Evolutionary conservation across 257 asterid genomes (phyloP).

Genomic region (Schizonepeta tenuifolia): DNA sequence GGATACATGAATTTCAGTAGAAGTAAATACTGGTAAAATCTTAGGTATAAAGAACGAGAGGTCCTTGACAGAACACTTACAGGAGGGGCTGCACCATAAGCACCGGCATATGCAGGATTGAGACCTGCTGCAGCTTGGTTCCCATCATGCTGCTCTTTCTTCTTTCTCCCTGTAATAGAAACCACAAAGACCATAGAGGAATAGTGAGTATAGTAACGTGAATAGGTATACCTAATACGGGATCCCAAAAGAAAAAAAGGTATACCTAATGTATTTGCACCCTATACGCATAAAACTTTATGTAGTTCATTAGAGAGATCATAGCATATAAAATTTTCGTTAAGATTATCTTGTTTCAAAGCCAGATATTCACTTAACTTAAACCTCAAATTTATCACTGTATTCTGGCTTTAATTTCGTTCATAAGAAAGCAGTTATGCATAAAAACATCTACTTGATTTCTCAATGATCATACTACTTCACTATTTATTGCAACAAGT

Average conservation of each 20-base stretch:
- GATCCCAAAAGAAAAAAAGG: too few relatives aligned
- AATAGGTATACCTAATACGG: not conserved
- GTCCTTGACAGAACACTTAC: slow-evolving; percentile 57
- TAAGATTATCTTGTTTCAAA: not conserved
- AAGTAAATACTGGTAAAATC: slow-evolving; percentile 13
- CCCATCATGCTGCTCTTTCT: slow-evolving; percentile 83
- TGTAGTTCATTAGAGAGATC: not conserved
- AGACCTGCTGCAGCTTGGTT: slow-evolving; percentile 68
- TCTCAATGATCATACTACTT: not conserved
- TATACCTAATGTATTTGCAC: not conserved
- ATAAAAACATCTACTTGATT: not conserved
- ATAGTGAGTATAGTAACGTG: slow-evolving; percentile 5
- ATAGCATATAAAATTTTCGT: not conserved
- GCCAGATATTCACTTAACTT: slow-evolving; percentile 1
- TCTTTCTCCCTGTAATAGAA: slow-evolving; percentile 75
- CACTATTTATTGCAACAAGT: not conserved
- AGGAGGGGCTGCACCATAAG: slow-evolving; percentile 85
- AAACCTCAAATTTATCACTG: not conserved
- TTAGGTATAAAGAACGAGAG: not conserved
- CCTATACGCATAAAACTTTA: not conserved
- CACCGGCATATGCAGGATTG: slow-evolving; percentile 71
- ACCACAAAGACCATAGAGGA: slow-evolving; percentile 6
- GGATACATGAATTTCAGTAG: slow-evolving; percentile 3
- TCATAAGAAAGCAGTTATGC: not conserved
- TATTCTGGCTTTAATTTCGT: not conserved